phyloP scores from a whole-genome alignment of 371 early-diverging fungal species.

The Mortierella sp. region DNA sequence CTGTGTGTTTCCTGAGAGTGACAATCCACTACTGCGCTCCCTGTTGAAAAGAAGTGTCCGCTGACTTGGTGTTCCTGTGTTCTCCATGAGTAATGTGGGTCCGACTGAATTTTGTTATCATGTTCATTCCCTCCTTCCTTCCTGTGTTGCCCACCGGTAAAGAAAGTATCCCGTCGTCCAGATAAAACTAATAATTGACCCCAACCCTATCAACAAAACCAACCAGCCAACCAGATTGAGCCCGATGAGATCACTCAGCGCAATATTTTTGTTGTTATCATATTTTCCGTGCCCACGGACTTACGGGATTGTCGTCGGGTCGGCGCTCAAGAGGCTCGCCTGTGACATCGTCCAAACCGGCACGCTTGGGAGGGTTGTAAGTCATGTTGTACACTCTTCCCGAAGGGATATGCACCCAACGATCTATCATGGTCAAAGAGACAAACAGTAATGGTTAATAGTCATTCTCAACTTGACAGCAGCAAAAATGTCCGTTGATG shows the following conservation, averaged over 20 bases:
- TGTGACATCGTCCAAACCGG: slow-evolving; percentile 94
- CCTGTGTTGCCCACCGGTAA: not conserved
- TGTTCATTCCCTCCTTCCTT: too few relatives aligned
- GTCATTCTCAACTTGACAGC: too few relatives aligned
- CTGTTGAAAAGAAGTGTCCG: not conserved
- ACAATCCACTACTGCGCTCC: not conserved
- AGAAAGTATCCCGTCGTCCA: not conserved
- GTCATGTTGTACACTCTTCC: slow-evolving; percentile 94
- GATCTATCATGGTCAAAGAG: slow-evolving; percentile 65
- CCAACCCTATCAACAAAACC: not conserved
- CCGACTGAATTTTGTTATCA: too few relatives aligned
- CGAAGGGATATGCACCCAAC: slow-evolving; percentile 95
- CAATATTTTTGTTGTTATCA: not conserved
- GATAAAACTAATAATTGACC: not conserved
- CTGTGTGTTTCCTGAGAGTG: not conserved
- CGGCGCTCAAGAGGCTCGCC: slow-evolving; percentile 92
- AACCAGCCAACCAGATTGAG: slow-evolving; percentile 5
- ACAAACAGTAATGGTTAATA: not conserved
- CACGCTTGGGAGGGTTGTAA: slow-evolving; percentile 92
- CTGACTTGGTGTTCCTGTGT: not conserved
- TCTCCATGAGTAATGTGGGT: not conserved
- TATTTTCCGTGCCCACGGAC: slow-evolving; percentile 20
- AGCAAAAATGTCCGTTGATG: too few relatives aligned
- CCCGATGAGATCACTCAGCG: slow-evolving; percentile 3
- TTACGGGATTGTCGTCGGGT: slow-evolving; percentile 91